Evolutionary conservation across 2,329 filamentous ascomycete species (phyloP).

Genomic region (Lachnellula subtilissima): DNA sequence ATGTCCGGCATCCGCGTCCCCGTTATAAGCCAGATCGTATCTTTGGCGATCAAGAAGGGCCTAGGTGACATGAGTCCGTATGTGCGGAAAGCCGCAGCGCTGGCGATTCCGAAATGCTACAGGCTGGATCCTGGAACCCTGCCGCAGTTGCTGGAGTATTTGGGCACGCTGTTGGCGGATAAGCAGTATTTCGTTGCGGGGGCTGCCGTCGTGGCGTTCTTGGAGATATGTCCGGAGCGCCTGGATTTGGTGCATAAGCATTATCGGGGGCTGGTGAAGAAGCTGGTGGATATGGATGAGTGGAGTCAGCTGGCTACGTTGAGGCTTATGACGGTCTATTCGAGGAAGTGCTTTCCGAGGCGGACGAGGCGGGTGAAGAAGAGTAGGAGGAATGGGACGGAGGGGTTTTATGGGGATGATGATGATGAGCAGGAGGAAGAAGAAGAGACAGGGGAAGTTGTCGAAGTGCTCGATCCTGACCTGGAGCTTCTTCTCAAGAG

Average conservation of each 20-base stretch:
- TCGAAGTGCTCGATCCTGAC: constrained; percentile 69
- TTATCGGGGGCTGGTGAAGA: constrained; percentile 78
- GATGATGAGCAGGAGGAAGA: constrained; percentile 40
- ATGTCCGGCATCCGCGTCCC: constrained; percentile 98
- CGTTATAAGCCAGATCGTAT: constrained; percentile 96
- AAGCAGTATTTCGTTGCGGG: constrained; percentile 96
- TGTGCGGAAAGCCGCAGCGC: constrained; percentile 85
- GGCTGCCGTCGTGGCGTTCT: constrained; percentile 81
- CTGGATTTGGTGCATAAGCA: constrained; percentile 87
- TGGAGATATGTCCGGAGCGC: constrained; percentile 83
- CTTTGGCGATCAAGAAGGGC: constrained; percentile 90
- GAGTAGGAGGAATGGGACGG: constrained; percentile 45
- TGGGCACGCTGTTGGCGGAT: constrained; percentile 75
- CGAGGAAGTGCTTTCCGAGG: constrained; percentile 79
- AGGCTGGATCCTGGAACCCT: constrained; percentile 79
- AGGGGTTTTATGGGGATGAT: constrained; percentile 78
- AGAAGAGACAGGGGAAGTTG: constrained; percentile 42
- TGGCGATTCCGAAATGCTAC: constrained; percentile 96
- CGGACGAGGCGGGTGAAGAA: constrained; percentile 55
- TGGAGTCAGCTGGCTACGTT: constrained; percentile 89
- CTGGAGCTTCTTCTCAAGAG: constrained; percentile 74
- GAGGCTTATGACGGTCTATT: constrained; percentile 76
- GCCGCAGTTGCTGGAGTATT: constrained; percentile 78
- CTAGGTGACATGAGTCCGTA: constrained; percentile 90
- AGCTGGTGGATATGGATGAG: constrained; percentile 98